These are phyloP conservation scores for Capsicum chinense DNA, from an alignment of 257 asterid species.

Conservation along the genomic window DNA sequence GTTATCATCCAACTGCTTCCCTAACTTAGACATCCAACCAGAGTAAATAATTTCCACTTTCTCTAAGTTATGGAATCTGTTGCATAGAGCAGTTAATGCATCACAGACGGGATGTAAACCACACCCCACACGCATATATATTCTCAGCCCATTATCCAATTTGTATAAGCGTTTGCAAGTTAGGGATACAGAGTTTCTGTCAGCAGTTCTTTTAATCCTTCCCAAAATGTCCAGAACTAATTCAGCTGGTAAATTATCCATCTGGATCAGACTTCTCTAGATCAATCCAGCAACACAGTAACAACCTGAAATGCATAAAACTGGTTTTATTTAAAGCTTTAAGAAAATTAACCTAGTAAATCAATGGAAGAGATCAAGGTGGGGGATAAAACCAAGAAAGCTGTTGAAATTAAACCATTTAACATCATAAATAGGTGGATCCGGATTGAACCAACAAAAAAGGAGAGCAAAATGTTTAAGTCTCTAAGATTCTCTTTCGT, in stretches of 20 bases:
- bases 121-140: slow-evolving; percentile 71
- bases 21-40: slow-evolving; percentile 91
- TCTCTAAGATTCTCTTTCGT: background rate
- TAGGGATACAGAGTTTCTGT: slow-evolving; percentile 69
- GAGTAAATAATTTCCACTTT: slow-evolving; percentile 73
- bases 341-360: background rate
- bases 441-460: background rate
- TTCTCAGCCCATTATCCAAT: slow-evolving; percentile 66
- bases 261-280: slow-evolving; percentile 27
- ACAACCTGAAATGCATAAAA: background rate
- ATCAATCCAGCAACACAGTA: background rate
- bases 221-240: slow-evolving; percentile 70
- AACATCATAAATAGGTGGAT: background rate
- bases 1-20: slow-evolving; percentile 73
- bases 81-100: slow-evolving; percentile 62
- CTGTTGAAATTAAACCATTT: background rate
- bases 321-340: background rate
- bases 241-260: slow-evolving; percentile 83
- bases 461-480: background rate
- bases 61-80: slow-evolving; percentile 63
- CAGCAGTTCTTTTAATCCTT: slow-evolving; percentile 49
- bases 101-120: slow-evolving; percentile 71
- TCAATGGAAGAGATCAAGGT: background rate
- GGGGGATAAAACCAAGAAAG: background rate
- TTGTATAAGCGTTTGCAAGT: slow-evolving; percentile 67